These are phyloP conservation scores for Mariannaea sp. DNA, from an alignment of 2,329 filamentous ascomycete genomes.

Conservation along the genomic window DNA sequence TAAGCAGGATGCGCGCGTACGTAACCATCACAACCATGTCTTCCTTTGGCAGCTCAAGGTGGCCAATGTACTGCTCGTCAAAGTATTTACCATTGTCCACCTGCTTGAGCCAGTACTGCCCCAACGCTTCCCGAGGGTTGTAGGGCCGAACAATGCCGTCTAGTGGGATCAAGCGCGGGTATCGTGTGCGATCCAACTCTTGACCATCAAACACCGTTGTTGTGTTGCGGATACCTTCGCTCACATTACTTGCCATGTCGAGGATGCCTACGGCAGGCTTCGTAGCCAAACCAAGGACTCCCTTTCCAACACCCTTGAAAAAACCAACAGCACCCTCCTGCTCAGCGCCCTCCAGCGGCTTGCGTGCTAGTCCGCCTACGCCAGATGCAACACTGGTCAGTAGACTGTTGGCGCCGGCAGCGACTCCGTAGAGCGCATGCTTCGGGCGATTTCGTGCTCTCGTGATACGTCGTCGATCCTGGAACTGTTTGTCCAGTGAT, in stretches of 20 bases:
- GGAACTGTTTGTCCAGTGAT: slow-evolving; percentile 97
- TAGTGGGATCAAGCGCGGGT: slow-evolving; percentile 86
- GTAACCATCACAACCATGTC: slow-evolving; percentile 92
- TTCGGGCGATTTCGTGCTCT: slow-evolving; percentile 92
- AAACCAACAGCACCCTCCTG: slow-evolving; percentile 93
- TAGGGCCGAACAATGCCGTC: slow-evolving; percentile 96
- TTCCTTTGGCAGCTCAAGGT: slow-evolving; percentile 86
- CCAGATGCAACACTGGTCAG: slow-evolving; percentile 91
- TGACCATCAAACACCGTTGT: slow-evolving; percentile 97
- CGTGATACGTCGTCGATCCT: slow-evolving; percentile 92
- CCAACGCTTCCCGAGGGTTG: slow-evolving; percentile 90
- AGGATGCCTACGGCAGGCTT: slow-evolving; percentile 97
- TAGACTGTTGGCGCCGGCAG: slow-evolving; percentile 92
- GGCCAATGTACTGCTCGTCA: slow-evolving; percentile 95
- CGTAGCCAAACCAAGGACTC: slow-evolving; percentile 89
- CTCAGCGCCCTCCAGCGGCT: slow-evolving; percentile 93
- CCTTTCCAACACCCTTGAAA: slow-evolving; percentile 97
- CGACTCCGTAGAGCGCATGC: slow-evolving; percentile 95
- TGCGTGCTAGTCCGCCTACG: slow-evolving; percentile 88
- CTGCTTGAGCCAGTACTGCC: slow-evolving; percentile 98
- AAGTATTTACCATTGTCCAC: slow-evolving; percentile 98
- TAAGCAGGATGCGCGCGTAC: slow-evolving; percentile 84
- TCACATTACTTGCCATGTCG: slow-evolving; percentile 94
- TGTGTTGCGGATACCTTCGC: slow-evolving; percentile 96
- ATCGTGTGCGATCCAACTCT: slow-evolving; percentile 91